Evolutionary conservation across 2,329 filamentous ascomycete genomes (phyloP), one percentile per base, ranked within the genome.

Genomic region (Diaporthe destruens): DNA sequence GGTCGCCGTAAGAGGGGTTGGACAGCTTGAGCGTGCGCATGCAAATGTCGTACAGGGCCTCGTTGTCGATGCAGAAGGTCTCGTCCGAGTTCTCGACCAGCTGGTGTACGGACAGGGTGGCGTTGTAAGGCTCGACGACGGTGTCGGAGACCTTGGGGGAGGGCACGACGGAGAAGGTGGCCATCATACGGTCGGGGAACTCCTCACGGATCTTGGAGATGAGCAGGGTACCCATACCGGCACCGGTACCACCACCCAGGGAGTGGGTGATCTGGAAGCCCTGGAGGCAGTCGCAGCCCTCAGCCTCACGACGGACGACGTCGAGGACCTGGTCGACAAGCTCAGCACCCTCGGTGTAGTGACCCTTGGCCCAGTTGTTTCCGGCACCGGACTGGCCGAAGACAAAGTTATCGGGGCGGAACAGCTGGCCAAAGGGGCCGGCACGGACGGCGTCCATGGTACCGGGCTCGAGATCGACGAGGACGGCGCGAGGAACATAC

Each of bases 281-380:
- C 89, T 99, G 96, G 77, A 99, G 95, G 91, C 94, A 98, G 91
- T 99, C 96, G 84, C 96, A 98, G 85, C 94, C 94, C 88, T 99
- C 96, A 79, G 96, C 96, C 90, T 99, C 96, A 81, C 96, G 96
- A 84, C 96, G 96, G 83, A 99, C 96, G 78, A 99, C 96, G 84
- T 98, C 96, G 80, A 99, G 92, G 79, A 99, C 96, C 82, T 98
- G 91, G 89, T 99, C 96, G 79, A 99, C 96, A 76, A 98, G 91
- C 89, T 99, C 96, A 79, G 96, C 96, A 91, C 96, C 96, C 89
- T 99, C 96, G 77, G 96, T 99, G 91, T 99, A 99, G 86, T 99
- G 96, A 88, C 96, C 96, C 93, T 98, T 99, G 86, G 96, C 96
- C 96, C 96, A 99, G 92, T 98, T 98, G 94, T 99, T 99, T 88